Conservation (phyloP, 768 basidiomycete species). For the Termitomyces sp. region DNA sequence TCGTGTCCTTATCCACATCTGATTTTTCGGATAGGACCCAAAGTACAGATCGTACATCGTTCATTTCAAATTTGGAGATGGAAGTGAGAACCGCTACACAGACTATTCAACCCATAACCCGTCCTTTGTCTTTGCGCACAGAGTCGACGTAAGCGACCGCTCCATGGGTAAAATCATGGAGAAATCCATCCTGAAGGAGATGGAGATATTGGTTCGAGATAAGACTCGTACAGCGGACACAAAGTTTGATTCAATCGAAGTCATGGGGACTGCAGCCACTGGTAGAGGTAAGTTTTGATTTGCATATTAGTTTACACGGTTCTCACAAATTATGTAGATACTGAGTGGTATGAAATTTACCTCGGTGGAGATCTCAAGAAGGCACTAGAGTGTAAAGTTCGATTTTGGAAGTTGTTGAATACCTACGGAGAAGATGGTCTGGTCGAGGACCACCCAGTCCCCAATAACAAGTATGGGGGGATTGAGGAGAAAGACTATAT, state of each 20-base stretch:
- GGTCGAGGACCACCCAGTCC: neutral
- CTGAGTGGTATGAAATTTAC: neutral
- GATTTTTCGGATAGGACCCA: neutral
- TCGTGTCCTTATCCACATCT: neutral
- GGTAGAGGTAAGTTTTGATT: neutral
- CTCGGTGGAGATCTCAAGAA: neutral
- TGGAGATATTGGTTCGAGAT: neutral
- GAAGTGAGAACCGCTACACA: neutral
- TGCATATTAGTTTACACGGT: neutral
- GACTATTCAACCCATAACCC: neutral
- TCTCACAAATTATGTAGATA: neutral
- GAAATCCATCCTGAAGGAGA: neutral
- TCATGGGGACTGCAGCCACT: neutral
- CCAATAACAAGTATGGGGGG: neutral
- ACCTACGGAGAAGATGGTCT: neutral
- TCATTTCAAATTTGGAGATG: neutral
- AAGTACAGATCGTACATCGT: neutral
- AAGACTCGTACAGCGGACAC: neutral
- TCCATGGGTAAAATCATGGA: neutral
- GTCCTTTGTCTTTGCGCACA: neutral
- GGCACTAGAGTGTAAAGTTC: neutral
- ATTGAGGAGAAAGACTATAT: neutral
- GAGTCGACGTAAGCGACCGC: neutral
- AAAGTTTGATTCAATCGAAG: neutral
- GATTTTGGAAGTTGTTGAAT: neutral